Percentiles rank a stretch among this genome's conserved stretches.
These are phyloP conservation scores for Ottelia alismoides DNA, from an alignment of 106 monocot species.

Conservation along the genomic window DNA sequence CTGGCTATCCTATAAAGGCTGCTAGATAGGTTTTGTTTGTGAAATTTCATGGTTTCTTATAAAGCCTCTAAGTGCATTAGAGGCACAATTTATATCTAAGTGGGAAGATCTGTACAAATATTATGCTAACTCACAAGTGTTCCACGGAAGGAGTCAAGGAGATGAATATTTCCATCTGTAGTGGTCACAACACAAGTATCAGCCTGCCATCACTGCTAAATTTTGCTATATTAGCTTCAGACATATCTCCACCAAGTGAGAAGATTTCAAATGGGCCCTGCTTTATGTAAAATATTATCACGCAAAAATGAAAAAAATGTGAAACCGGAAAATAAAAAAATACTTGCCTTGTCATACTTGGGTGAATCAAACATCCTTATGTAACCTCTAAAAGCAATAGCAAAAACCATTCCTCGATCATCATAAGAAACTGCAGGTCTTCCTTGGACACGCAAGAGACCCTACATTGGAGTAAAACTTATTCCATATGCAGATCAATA, in stretches of 20 bases:
- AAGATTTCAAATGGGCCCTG: slow-evolving; percentile 95
- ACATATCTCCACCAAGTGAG: slow-evolving; percentile 56
- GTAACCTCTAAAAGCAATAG: slow-evolving; percentile 69
- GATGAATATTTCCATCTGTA: slow-evolving; percentile 71
- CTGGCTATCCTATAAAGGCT: too few species aligned
- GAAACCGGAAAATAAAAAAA: not conserved
- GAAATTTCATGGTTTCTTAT: too few species aligned
- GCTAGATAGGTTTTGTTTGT: too few species aligned
- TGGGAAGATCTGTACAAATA: too few species aligned
- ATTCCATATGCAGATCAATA: too few species aligned
- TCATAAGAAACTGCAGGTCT: slow-evolving; percentile 97
- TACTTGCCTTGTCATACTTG: slow-evolving; percentile 59
- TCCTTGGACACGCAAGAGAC: slow-evolving; percentile 84
- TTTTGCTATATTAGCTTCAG: slow-evolving; percentile 88
- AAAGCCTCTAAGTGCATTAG: too few species aligned
- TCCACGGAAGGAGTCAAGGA: slow-evolving; percentile 93
- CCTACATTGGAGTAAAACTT: slow-evolving; percentile 35
- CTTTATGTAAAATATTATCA: not conserved
- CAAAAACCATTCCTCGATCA: slow-evolving; percentile 93
- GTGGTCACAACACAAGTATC: slow-evolving; percentile 90
- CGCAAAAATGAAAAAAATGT: not conserved
- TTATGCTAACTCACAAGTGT: slow-evolving; percentile 41
- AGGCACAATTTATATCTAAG: too few species aligned
- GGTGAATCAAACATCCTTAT: slow-evolving; percentile 92
- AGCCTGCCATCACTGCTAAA: slow-evolving; percentile 89